phyloP scores from a whole-genome alignment of 2,329 filamentous ascomycete genomes.

The Epichloe coenophiala region DNA sequence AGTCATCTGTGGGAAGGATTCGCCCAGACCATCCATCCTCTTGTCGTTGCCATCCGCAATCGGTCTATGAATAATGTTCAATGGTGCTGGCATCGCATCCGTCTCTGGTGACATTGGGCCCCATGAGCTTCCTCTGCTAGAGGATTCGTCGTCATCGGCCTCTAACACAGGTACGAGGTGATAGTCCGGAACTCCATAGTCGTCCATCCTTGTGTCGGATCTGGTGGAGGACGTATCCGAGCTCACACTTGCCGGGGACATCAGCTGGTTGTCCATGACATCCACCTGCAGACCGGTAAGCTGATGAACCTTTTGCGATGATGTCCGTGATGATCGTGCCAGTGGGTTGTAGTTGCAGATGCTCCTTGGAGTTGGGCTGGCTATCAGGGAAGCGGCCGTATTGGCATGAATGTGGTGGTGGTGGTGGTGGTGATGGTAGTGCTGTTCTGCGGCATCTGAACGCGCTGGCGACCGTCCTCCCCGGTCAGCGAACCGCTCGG shows the following conservation, averaged over 20 bases:
- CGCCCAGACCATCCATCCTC: constrained; percentile 1
- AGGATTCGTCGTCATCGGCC: constrained; percentile 8
- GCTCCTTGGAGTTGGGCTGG: not conserved
- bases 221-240: constrained; percentile 5
- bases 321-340: constrained; percentile 9
- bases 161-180: constrained; percentile 8
- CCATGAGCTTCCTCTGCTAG: constrained; percentile 12
- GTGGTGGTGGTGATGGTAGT: not conserved
- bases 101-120: constrained; percentile 9
- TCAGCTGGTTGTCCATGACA: constrained; percentile 8
- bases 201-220: not conserved
- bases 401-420: not conserved
- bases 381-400: not conserved
- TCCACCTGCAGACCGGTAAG: constrained; percentile 28
- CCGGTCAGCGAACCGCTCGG: not conserved
- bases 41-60: constrained; percentile 3
- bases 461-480: not conserved
- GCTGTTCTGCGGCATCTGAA: not conserved
- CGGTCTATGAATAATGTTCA: constrained; percentile 3
- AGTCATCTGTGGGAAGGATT: not conserved
- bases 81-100: constrained; percentile 4
- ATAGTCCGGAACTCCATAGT: constrained; percentile 1
- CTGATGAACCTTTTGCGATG: constrained; percentile 27
- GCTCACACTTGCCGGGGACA: not conserved
- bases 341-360: not conserved